These are phyloP conservation scores for Naganishia kalamii DNA, from an alignment of 768 basidiomycete genomes.

Conservation along the genomic window DNA sequence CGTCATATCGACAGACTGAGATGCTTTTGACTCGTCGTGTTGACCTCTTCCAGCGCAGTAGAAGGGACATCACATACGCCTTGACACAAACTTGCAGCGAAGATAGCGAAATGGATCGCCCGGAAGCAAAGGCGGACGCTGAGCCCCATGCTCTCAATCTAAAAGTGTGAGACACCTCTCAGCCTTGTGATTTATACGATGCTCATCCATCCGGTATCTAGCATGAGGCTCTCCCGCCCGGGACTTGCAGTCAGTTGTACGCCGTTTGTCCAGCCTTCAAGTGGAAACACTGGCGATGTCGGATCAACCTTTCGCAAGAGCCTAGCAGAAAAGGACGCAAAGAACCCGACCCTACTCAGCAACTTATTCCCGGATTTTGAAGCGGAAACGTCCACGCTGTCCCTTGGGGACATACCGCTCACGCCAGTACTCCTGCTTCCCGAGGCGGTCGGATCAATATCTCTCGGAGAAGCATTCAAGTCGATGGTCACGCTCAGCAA, in stretches of 20 bases:
- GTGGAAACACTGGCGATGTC: background rate
- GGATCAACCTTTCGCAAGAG: background rate
- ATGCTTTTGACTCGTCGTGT: no score
- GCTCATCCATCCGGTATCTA: background rate
- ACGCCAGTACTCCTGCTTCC: slow-evolving; percentile 58
- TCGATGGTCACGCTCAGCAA: slow-evolving; percentile 78
- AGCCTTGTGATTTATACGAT: background rate
- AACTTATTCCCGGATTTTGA: slow-evolving; percentile 2
- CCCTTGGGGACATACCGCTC: slow-evolving; percentile 70
- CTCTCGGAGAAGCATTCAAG: slow-evolving; percentile 81
- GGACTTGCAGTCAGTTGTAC: background rate
- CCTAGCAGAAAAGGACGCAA: background rate
- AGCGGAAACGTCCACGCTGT: slow-evolving; percentile 39
- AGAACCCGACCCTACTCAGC: slow-evolving; percentile 1
- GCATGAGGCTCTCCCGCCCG: slow-evolving; percentile 15
- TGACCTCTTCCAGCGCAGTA: no score
- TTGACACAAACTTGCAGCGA: no score
- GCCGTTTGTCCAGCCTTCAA: background rate
- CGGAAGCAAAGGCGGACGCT: background rate
- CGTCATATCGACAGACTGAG: no score
- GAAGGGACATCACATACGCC: no score
- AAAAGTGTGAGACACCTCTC: slow-evolving; percentile 2
- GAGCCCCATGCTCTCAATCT: slow-evolving; percentile 17
- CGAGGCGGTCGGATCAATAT: slow-evolving; percentile 68
- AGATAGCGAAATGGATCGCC: background rate